phyloP scores from a whole-genome alignment of 2,329 filamentous ascomycete genomes.

The Aspergillus latus region DNA sequence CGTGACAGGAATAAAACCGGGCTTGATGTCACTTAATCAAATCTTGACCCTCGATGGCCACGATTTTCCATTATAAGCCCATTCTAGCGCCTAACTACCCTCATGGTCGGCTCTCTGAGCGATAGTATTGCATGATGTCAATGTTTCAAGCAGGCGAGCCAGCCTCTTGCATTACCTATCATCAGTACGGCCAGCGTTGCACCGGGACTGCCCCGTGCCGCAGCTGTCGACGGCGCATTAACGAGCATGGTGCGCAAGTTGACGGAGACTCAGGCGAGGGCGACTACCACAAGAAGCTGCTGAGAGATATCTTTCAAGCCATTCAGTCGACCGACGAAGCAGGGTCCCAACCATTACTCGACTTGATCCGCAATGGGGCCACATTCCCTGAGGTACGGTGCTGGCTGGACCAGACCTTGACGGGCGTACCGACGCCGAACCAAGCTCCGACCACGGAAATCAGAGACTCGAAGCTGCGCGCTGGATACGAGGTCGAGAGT shows the following conservation, averaged over 20 bases:
- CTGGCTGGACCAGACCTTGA: conserved; percentile 24
- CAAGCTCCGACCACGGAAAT: conserved; percentile 1
- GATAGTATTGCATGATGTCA: not conserved
- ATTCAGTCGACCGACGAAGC: conserved; percentile 25
- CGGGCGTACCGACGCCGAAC: conserved; percentile 6
- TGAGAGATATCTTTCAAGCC: conserved; percentile 29
- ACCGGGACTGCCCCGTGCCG: not conserved
- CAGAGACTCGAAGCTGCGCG: conserved; percentile 17
- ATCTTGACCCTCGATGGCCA: not conserved
- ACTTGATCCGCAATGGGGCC: conserved; percentile 29
- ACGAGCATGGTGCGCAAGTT: not conserved
- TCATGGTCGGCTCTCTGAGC: not conserved
- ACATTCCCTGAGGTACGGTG: conserved; percentile 27
- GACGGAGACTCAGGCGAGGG: not conserved
- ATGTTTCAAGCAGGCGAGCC: not conserved
- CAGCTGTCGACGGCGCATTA: not conserved
- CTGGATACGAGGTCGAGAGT: conserved; percentile 22
- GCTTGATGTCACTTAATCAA: not conserved
- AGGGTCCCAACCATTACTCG: conserved; percentile 23
- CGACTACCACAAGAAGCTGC: conserved; percentile 29
- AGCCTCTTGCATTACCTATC: not conserved
- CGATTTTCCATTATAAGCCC: not conserved
- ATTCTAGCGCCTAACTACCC: not conserved
- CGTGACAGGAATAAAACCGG: not conserved
- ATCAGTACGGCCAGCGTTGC: conserved; percentile 3